Base-by-base conservation (phyloP, 108 stramenopile genomes). In the Licmophora abbreviata region DNA sequence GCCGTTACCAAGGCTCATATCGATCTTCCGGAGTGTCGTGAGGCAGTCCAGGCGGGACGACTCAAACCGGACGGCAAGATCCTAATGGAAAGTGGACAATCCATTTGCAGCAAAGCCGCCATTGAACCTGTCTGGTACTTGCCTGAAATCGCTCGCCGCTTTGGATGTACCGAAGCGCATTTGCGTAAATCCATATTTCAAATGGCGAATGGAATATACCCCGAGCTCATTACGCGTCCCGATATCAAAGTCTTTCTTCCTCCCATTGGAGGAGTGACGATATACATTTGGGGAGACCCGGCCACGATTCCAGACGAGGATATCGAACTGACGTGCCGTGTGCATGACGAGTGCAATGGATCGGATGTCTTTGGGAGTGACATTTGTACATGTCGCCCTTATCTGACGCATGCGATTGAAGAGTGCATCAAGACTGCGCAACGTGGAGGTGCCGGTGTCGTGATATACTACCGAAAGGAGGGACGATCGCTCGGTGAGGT, bases 1-100 rank as follows among this genome's bases (percentile, higher is more conserved):
- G 98, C 98, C 29, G 94, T 99, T n/a, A 99, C 98, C 11, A 96
- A 97, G 69, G 97, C 97, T 0, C 97, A 98, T 76, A 94, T 98
- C 68, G 95, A 98, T 50, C 57, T 98, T 2, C 95, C 97, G 0
- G 97, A 98, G 72, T 87, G 93, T 48, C 69, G 92, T 21, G 95
- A 98, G 59, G 93, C 89, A 3, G 48, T 99, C 5, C 63, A 75
- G 11, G 54, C 82, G 15, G 94, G 94, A 17, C 61, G 98, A 10
- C 75, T 99, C 23, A 60, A 71, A 25, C 86, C 98, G 0, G 98
- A 97, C 60, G 95, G 95, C 10, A 85, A 81, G 46, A 79, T 99
- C 51, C 68, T 99, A 29, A 58, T 86, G 59, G 65, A 73, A 11
- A 76, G 65, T 11, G 98, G 98, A n/a, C 96, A 97, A 47, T 77